Conservation (phyloP, 768 basidiomycete genomes). For the Suillus placidus region DNA sequence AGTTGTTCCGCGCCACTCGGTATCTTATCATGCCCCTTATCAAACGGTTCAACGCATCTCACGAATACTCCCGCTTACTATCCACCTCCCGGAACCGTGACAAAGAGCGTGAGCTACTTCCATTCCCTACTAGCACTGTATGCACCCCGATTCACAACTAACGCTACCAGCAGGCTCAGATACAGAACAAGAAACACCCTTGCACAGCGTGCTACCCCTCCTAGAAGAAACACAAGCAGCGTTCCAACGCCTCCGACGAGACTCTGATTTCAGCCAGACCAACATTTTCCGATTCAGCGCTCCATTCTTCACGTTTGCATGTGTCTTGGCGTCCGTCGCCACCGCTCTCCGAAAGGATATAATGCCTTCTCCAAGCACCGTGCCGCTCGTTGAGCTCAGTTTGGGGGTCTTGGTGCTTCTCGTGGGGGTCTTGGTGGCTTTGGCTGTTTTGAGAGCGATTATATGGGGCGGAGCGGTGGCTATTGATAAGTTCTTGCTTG, state of each 20-base stretch:
- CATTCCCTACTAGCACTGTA: not conserved
- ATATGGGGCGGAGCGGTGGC: conserved; percentile 9
- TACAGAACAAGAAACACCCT: not conserved
- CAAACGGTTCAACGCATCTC: conserved; percentile 10
- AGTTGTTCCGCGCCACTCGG: not conserved
- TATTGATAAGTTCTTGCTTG: conserved; percentile 8
- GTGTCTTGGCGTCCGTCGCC: conserved; percentile 7
- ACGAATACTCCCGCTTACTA: conserved; percentile 10
- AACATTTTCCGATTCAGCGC: conserved; percentile 10
- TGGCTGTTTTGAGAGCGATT: conserved; percentile 5
- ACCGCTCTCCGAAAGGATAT: conserved; percentile 7
- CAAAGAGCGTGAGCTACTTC: not conserved
- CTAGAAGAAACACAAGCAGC: conserved; percentile 10
- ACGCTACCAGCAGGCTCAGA: not conserved
- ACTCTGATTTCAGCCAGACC: conserved; percentile 9
- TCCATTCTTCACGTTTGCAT: conserved; percentile 11
- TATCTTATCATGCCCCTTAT: conserved; percentile 13
- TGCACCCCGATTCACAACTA: not conserved
- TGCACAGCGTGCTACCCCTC: conserved; percentile 1
- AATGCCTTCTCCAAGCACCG: not conserved
- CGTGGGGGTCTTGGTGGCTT: not conserved
- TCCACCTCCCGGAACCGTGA: not conserved
- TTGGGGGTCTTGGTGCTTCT: not conserved
- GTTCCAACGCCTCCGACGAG: conserved; percentile 6
- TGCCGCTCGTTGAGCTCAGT: not conserved